Evolutionary conservation across 257 asterid species (phyloP).

Genomic region (Scutellaria galericulata): DNA sequence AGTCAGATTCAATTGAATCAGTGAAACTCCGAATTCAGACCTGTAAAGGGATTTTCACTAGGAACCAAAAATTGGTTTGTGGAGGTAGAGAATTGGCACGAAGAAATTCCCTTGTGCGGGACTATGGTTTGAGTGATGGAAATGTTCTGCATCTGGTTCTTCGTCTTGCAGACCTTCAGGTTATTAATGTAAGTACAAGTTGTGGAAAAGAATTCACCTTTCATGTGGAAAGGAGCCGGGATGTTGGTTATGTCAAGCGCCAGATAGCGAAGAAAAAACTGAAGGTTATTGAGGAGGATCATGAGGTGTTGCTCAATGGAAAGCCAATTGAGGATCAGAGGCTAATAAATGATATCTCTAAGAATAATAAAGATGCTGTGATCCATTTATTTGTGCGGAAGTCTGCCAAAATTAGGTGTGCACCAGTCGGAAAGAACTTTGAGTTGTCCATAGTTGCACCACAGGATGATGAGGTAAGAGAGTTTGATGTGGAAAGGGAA

Average conservation of each 20-base stretch:
- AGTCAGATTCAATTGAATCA: conserved; percentile 75
- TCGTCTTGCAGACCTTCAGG: conserved; percentile 73
- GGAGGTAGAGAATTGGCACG: conserved; percentile 82
- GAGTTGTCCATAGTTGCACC: conserved; percentile 72
- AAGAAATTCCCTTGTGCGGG: conserved; percentile 74
- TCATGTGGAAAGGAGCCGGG: conserved; percentile 67
- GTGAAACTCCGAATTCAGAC: conserved; percentile 73
- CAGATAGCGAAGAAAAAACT: conserved; percentile 58
- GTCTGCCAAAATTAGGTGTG: conserved; percentile 72
- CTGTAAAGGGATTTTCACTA: conserved; percentile 70
- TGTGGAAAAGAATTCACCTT: conserved; percentile 80
- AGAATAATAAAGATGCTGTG: conserved; percentile 63
- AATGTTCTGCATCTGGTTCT: conserved; percentile 81
- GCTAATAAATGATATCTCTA: conserved; percentile 69
- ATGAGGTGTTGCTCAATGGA: conserved; percentile 76
- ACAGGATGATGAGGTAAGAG: conserved; percentile 38
- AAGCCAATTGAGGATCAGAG: conserved; percentile 77
- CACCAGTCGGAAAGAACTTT: conserved; percentile 69
- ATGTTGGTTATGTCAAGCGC: conserved; percentile 76
- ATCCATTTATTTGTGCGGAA: conserved; percentile 81
- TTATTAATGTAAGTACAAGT: conserved; percentile 65
- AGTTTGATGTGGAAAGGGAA: conserved; percentile 38
- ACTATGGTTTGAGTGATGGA: conserved; percentile 80
- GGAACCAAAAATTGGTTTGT: conserved; percentile 78
- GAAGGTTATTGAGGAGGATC: conserved; percentile 61